Evolutionary conservation across 2,329 filamentous ascomycete species (phyloP).

Genomic region (Cyanodermella asteris): DNA sequence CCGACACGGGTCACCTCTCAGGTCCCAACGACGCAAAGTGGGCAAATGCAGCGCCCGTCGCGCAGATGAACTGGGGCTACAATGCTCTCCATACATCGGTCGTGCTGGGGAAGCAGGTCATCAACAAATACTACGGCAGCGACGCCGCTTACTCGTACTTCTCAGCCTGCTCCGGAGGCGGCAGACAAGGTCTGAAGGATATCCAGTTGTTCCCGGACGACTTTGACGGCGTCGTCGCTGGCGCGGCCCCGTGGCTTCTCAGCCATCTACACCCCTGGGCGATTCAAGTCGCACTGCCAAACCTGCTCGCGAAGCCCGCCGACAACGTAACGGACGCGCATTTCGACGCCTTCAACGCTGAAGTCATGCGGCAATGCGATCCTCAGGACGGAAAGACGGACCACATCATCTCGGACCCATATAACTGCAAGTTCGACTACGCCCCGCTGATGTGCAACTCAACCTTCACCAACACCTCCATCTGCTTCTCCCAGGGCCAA

Average conservation of each 20-base stretch:
- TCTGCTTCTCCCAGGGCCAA: background rate
- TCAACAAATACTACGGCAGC: slow-evolving; percentile 17
- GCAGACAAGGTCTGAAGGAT: slow-evolving; percentile 25
- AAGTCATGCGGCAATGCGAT: slow-evolving; percentile 28
- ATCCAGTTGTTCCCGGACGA: slow-evolving; percentile 23
- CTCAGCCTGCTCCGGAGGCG: slow-evolving; percentile 26
- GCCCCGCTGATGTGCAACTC: slow-evolving; percentile 14
- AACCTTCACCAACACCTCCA: slow-evolving; percentile 5
- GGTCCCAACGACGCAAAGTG: slow-evolving; percentile 14
- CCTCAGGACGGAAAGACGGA: slow-evolving; percentile 25
- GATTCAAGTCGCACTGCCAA: slow-evolving; percentile 20
- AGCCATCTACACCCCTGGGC: slow-evolving; percentile 22
- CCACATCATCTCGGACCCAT: slow-evolving; percentile 25
- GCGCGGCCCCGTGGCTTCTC: slow-evolving; percentile 21
- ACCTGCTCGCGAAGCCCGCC: slow-evolving; percentile 14
- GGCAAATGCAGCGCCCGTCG: no score
- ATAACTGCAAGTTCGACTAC: slow-evolving; percentile 22
- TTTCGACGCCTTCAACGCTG: slow-evolving; percentile 19
- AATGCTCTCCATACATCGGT: slow-evolving; percentile 3
- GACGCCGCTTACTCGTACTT: slow-evolving; percentile 24
- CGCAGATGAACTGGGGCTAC: no score
- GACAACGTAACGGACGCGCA: slow-evolving; percentile 16
- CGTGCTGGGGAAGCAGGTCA: slow-evolving; percentile 13
- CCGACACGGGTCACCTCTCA: slow-evolving; percentile 24
- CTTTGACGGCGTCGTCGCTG: slow-evolving; percentile 26